Conservation (phyloP, 1,284 basidiomycete genomes). For the Blastosporella zonata region DNA sequence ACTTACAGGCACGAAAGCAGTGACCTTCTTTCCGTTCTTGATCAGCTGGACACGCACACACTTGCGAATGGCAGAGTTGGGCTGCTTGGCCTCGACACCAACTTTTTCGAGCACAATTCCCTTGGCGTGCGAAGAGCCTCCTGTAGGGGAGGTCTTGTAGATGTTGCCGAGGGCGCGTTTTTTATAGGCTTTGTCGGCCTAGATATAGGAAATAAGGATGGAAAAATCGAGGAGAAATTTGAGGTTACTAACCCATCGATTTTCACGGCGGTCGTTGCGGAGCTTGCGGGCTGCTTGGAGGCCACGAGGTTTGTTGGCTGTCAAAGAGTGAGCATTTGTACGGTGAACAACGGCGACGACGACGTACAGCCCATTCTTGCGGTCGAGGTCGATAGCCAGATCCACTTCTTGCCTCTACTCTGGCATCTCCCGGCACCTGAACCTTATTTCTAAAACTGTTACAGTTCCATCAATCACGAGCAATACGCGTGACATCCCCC, state of each 20-base stretch:
- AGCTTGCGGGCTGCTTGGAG: conserved; percentile 99
- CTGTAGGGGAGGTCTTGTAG: conserved; percentile 99
- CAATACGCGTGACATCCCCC: conserved; percentile 1
- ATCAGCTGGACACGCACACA: conserved; percentile 99
- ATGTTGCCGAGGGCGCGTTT: conserved; percentile 99
- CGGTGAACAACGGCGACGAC: conserved; percentile 19
- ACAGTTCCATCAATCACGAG: conserved; percentile 23
- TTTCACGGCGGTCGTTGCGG: conserved; percentile 89
- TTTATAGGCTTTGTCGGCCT: conserved; percentile 99
- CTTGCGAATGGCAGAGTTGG: conserved; percentile 99
- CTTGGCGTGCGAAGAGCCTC: conserved; percentile 99
- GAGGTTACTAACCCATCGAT: conserved; percentile 83
- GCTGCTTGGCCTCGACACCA: conserved; percentile 92
- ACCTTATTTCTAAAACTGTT: conserved; percentile 41
- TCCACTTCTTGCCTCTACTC: conserved; percentile 12
- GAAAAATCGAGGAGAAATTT: not conserved
- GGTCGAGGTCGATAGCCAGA: conserved; percentile 40
- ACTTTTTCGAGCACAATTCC: conserved; percentile 99
- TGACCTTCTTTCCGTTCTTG: conserved; percentile 99
- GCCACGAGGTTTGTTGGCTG: conserved; percentile 98
- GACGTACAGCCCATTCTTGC: conserved; percentile 82
- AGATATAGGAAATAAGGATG: conserved; percentile 19
- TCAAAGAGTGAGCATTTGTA: conserved; percentile 17
- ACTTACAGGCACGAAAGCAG: conserved; percentile 74
- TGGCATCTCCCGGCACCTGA: conserved; percentile 26